Base-by-base conservation (phyloP, 2,329 filamentous ascomycete species). In the Arthrocladium fulminans region DNA sequence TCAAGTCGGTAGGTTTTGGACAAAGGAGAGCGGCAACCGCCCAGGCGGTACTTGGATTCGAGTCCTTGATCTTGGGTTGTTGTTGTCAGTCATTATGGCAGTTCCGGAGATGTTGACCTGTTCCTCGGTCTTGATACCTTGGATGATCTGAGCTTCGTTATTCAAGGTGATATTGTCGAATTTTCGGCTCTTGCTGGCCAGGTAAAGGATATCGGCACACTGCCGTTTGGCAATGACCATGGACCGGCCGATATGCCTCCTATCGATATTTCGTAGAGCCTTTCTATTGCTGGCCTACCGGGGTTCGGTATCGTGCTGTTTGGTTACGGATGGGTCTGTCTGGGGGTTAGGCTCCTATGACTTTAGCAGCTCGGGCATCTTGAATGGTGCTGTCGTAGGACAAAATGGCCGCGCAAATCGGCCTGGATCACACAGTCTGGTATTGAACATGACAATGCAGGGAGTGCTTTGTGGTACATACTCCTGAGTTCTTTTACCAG, bases 151-250 rank as follows among this genome's bases (percentile, higher is more conserved):
- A 45, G 67, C 63, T 53, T 68, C 65, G 19, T 63, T 64, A 59
- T 67, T 67, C n/a, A 63, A 47, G 7, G 63, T 54, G 8, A 75
- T 59, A 56, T 75, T 72, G 41, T 61, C 55, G 59, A 74, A 72
- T 43, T 75, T 75, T 44, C 64, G 55, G 39, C 65, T 63, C 22
- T 56, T 60, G 63, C 75, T 75, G 58, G 69, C 61, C 40, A 75
- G 66, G 63, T 73, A 74, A 54, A 74, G 66, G 58, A 74, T 71
- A 59, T 75, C 71, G 5, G 72, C 72, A 9, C 73, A 72, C 43
- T 57, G 55, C 45, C 59, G 55, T 49, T 59, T 69, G 46, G 69
- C 68, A 22, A 73, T 58, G 39, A 66, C 70, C 72, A 75, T 75
- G 48, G 68, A 67, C 51, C 72, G 69, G 30, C 65, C 65, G 49